A percentile compares a stretch with the other conserved stretches of the same genome.
Conservation (phyloP, 2,329 filamentous ascomycete species). For the Didymosphaeria variabile region DNA sequence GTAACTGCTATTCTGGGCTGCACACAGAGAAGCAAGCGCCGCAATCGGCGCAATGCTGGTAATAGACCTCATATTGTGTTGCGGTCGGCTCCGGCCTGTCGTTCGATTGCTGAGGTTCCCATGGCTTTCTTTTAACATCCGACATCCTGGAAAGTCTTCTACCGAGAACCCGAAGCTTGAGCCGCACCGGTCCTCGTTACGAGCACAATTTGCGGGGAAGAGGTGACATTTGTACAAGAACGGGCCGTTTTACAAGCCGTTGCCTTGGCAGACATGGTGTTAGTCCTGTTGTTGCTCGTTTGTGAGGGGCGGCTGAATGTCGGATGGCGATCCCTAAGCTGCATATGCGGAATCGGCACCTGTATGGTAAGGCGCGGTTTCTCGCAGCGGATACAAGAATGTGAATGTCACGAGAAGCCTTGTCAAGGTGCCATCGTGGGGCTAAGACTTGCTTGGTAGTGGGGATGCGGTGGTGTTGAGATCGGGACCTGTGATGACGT, state of each 20-base stretch:
- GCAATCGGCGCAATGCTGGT: not conserved
- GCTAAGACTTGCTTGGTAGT: not conserved
- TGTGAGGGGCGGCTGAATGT: slow-evolving; percentile 4
- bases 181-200: not conserved
- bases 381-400: not conserved
- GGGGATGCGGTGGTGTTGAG: not conserved
- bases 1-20: slow-evolving; percentile 3
- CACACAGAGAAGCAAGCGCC: not conserved
- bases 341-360: not conserved
- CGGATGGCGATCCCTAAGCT: slow-evolving; percentile 2
- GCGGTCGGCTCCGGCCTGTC: not conserved
- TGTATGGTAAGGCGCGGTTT: not conserved
- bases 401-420: not conserved
- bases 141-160: not conserved
- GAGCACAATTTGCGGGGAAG: slow-evolving; percentile 3
- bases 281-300: slow-evolving; percentile 6
- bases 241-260: slow-evolving; percentile 4
- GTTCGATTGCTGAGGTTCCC: not conserved
- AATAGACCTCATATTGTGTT: not conserved
- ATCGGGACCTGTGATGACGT: not conserved
- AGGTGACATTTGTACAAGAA: not conserved
- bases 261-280: slow-evolving; percentile 5
- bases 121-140: not conserved
- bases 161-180: not conserved
- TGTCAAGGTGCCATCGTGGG: not conserved